phyloP scores from a whole-genome alignment of 2,329 filamentous ascomycete species.

The Bretziella fagacearum region DNA sequence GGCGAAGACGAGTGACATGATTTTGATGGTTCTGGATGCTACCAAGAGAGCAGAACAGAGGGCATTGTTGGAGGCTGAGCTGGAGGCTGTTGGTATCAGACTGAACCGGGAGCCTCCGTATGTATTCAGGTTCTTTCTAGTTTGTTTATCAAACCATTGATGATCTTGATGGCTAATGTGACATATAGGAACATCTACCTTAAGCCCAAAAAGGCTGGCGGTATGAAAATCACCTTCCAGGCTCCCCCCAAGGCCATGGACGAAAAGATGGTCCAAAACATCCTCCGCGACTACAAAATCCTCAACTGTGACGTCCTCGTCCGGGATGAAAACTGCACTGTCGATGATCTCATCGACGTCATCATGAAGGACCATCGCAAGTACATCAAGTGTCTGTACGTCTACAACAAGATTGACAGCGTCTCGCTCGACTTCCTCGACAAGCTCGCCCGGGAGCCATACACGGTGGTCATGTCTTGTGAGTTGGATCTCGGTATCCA shows the following conservation, averaged over 20 bases:
- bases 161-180: background rate
- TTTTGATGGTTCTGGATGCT: slow-evolving; percentile 91
- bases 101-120: slow-evolving; percentile 83
- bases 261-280: slow-evolving; percentile 97
- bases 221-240: slow-evolving; percentile 97
- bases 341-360: slow-evolving; percentile 97
- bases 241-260: slow-evolving; percentile 77
- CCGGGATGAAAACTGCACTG: slow-evolving; percentile 84
- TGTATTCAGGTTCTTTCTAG: slow-evolving; percentile 21
- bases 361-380: slow-evolving; percentile 99
- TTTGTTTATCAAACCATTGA: background rate
- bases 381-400: slow-evolving; percentile 88
- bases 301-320: slow-evolving; percentile 93
- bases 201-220: slow-evolving; percentile 86
- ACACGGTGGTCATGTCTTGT: slow-evolving; percentile 95
- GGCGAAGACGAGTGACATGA: slow-evolving; percentile 93
- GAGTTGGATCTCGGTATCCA: slow-evolving; percentile 85
- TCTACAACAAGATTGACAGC: slow-evolving; percentile 99
- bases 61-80: slow-evolving; percentile 70
- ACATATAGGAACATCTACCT: slow-evolving; percentile 74
- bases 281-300: slow-evolving; percentile 95
- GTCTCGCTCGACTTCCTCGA: slow-evolving; percentile 89
- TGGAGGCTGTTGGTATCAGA: slow-evolving; percentile 88
- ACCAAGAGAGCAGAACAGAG: slow-evolving; percentile 94
- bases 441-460: slow-evolving; percentile 73